A percentile compares a stretch with the other conserved stretches of the same genome.
Conservation (phyloP, 2,329 filamentous ascomycete genomes). For the Exophiala sp. region DNA sequence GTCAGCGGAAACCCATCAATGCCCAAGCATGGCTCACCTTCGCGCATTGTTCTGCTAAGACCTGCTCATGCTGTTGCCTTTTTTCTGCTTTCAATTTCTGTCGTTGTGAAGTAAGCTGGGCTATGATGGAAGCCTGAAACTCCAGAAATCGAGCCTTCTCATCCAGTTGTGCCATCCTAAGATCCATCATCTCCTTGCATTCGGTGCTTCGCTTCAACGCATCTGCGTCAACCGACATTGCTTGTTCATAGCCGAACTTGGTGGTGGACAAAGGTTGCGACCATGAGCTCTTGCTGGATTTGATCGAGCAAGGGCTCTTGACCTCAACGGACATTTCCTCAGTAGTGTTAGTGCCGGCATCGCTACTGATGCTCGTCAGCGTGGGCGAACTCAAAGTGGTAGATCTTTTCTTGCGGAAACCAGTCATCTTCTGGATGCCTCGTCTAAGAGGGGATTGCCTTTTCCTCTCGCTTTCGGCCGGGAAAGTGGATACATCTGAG, state of each 20-base stretch:
- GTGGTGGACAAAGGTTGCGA: constrained; percentile 14
- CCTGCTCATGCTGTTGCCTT: constrained; percentile 31
- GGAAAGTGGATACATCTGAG: constrained; percentile 7
- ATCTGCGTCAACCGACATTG: constrained; percentile 14
- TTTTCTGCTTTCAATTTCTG: constrained; percentile 30
- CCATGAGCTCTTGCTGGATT: constrained; percentile 24
- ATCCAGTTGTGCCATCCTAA: constrained; percentile 25
- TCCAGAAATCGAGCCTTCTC: constrained; percentile 28
- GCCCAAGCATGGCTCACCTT: constrained; percentile 32
- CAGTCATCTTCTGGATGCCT: constrained; percentile 25
- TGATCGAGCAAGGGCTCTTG: constrained; percentile 20
- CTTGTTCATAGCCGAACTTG: constrained; percentile 16
- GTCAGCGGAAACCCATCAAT: constrained; percentile 5
- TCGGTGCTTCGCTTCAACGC: constrained; percentile 24
- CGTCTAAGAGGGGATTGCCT: constrained; percentile 22
- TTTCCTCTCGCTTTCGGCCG: constrained; percentile 16
- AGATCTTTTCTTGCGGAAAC: constrained; percentile 26
- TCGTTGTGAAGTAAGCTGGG: constrained; percentile 18
- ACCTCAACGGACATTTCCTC: constrained; percentile 12
- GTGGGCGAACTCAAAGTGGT: constrained; percentile 14
- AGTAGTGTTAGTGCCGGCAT: constrained; percentile 14
- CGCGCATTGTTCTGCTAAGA: constrained; percentile 36
- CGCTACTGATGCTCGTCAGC: constrained; percentile 20
- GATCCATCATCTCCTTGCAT: constrained; percentile 22
- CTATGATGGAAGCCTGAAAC: constrained; percentile 22